Conservation (phyloP, 768 basidiomycete species). For the Calvatia gigantea region DNA sequence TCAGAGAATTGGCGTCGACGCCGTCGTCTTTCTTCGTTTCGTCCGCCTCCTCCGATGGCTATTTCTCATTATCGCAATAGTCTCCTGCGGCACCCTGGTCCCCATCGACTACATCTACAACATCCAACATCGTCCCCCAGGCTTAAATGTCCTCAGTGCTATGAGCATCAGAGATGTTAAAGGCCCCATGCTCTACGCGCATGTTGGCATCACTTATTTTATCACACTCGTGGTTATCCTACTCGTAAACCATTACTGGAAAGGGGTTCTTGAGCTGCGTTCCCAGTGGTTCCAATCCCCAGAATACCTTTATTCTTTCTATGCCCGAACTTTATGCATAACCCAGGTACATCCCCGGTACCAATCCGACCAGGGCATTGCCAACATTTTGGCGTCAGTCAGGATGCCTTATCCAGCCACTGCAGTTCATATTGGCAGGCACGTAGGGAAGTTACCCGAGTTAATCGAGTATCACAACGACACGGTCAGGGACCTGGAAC, state of each 20-base stretch:
- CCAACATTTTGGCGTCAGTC: conserved; percentile 51
- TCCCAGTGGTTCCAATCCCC: conserved; percentile 70
- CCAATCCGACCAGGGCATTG: conserved; percentile 71
- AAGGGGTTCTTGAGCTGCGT: conserved; percentile 63
- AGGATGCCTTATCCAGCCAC: conserved; percentile 69
- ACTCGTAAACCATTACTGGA: conserved; percentile 62
- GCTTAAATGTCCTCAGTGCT: conserved; percentile 51
- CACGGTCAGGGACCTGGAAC: conserved; percentile 73
- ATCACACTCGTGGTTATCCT: conserved; percentile 57
- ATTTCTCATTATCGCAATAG: conserved; percentile 48
- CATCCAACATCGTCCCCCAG: conserved; percentile 31
- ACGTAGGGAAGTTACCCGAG: conserved; percentile 71
- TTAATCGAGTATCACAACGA: conserved; percentile 76
- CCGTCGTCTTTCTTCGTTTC: conserved; percentile 80
- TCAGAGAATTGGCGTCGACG: conserved; percentile 76
- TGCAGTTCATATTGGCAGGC: conserved; percentile 67
- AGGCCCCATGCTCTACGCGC: conserved; percentile 61
- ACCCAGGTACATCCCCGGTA: conserved; percentile 62
- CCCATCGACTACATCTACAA: conserved; percentile 77
- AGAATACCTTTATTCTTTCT: conserved; percentile 72
- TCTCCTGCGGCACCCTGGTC: conserved; percentile 62
- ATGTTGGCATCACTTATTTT: conserved; percentile 67
- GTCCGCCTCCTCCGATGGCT: conserved; percentile 66
- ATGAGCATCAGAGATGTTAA: conserved; percentile 71
- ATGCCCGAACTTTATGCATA: conserved; percentile 76